phyloP scores from a whole-genome alignment of 305 asterid genomes.

The Ajuga reptans region DNA sequence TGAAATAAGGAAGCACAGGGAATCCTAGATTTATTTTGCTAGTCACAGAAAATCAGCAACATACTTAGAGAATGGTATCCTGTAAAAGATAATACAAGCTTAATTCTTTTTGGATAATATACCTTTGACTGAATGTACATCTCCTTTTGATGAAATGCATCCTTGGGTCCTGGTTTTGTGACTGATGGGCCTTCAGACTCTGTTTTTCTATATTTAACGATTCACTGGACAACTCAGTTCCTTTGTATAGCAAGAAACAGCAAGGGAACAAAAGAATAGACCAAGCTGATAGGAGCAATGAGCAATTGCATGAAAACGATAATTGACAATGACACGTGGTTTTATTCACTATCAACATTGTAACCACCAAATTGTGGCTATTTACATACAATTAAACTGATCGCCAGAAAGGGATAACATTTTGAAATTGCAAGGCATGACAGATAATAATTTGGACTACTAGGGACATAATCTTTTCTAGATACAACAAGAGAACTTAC shows the following conservation, averaged over 20 bases:
- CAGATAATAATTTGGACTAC: not conserved
- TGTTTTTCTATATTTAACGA: constrained; percentile 31
- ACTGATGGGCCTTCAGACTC: constrained; percentile 41
- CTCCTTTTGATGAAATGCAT: constrained; percentile 59
- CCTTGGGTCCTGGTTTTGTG: constrained; percentile 62
- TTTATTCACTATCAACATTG: no score
- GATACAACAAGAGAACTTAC: no score
- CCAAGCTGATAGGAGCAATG: not conserved
- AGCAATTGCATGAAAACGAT: constrained; percentile 1
- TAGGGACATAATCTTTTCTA: not conserved
- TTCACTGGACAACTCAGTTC: constrained; percentile 1
- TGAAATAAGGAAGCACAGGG: not conserved
- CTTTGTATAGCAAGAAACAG: constrained; percentile 10
- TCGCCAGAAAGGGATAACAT: not conserved
- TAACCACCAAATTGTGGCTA: not conserved
- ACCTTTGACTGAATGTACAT: constrained; percentile 86
- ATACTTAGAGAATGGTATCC: not conserved
- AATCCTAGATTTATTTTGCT: not conserved
- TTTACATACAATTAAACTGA: not conserved
- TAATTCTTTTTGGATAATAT: constrained; percentile 11
- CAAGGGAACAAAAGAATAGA: not conserved
- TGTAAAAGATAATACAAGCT: constrained; percentile 10
- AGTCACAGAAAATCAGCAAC: not conserved
- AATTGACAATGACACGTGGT: not conserved
- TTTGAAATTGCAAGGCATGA: not conserved